A percentile compares a stretch with the other conserved stretches of the same genome.
Evolutionary conservation across 2,329 filamentous ascomycete species (phyloP).

Genomic region (Fusarium citri): DNA sequence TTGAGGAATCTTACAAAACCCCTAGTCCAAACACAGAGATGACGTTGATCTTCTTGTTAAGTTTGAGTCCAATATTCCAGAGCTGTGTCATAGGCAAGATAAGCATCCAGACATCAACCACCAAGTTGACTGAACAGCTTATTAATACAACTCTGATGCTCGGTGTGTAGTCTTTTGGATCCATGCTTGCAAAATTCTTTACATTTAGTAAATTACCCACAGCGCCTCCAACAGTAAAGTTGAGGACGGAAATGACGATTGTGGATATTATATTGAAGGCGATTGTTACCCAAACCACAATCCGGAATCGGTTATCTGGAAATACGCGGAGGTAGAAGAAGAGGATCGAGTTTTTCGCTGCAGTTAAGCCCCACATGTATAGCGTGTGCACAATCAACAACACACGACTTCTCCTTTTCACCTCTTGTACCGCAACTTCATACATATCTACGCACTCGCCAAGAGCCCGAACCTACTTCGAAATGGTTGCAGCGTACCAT

Average conservation of each 20-base stretch:
- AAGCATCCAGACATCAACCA: constrained; percentile 18
- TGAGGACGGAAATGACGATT: fast-evolving
- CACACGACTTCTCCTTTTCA: too few relatives aligned
- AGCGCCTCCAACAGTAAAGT: neutral
- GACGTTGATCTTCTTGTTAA: neutral
- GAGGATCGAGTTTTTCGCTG: constrained; percentile 8
- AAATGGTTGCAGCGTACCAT: too few relatives aligned
- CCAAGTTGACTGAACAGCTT: neutral
- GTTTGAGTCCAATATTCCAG: neutral
- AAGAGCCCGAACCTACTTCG: too few relatives aligned
- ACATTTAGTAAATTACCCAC: neutral
- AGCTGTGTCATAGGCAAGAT: constrained; percentile 17
- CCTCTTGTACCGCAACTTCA: too few relatives aligned
- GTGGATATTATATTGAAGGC: neutral
- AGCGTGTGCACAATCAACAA: neutral
- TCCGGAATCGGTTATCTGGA: neutral
- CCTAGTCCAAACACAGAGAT: constrained; percentile 7
- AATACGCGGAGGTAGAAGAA: constrained; percentile 19
- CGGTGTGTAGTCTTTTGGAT: neutral
- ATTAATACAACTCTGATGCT: neutral
- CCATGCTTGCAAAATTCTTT: fast-evolving
- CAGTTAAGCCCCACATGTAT: neutral
- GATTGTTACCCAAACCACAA: neutral
- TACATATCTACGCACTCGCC: too few relatives aligned
- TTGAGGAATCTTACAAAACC: neutral